Evolutionary conservation across 768 basidiomycete species (phyloP), one percentile per base, ranked within the genome.

Genomic region (Tephrocybe sp.): DNA sequence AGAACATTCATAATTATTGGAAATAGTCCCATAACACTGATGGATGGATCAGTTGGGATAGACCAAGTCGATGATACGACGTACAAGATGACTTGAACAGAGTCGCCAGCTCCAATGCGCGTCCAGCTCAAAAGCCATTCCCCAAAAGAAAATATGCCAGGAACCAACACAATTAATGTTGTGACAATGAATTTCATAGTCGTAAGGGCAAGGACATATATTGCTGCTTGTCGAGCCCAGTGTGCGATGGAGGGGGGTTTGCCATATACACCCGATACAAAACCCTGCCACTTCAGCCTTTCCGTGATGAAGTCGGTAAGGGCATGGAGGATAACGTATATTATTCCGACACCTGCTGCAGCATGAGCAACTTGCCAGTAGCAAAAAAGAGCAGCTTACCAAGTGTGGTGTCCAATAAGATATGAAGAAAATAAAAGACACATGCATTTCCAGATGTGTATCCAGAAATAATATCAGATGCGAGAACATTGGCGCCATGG

Each of bases 161-260:
- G 87, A 60, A 89, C 82, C 1, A 84, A 61, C 19, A 82, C 76
- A 48, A 97, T 83, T 9, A 97, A 68, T 2, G 72, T 74, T 23
- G 97, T 72, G n/a, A 98, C 90, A 36, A 91, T 68, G n/a, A 92
- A 66, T 65, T 98, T 98, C 96, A 98, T 98, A 13, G 83, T 74
- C 1, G 85, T 80, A 20, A 98, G 73, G 4, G 90, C 77, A 10
- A 85, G 68, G 45, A 98, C 79, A 63, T 98, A 98, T 23, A 95
- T 79, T 5, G 84, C 77, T 16, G 91, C 79, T 64, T 92, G 90
- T 40, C 85, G 82, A 20, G 71, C 64, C 90, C 89, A 96, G 67
- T 75, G 88, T 17, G 68, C 70, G 56, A 85, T 54, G 1, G 82
- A 82, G 4, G 93, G 94, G 3, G 95, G 95, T 34, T 74, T 74